Evolutionary conservation across 2,329 filamentous ascomycete genomes (phyloP), one percentile per base, ranked within the genome.

Genomic region (Aspergillus oerlinghausenensis): DNA sequence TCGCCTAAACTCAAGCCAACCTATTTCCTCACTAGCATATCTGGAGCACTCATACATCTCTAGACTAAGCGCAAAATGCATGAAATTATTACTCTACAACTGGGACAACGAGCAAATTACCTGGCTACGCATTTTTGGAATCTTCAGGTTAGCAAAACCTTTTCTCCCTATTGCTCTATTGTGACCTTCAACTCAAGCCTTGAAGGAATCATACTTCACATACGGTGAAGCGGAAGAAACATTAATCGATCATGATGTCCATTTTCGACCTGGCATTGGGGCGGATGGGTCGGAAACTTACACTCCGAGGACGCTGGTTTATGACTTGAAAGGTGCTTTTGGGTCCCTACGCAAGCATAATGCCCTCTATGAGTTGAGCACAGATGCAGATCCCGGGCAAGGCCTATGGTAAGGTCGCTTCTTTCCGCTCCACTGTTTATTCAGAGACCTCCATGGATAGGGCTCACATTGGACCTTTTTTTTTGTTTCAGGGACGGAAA

Each of bases 51-150:
- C 43, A 23, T 23, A 35, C 32, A 4, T 35, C 11, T 35, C 32
- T 35, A 47, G 10, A 17, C 21, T 53, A 32, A 38, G 40, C 56
- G 50, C 52, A 62, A 52, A 17, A 97, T 99, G 94, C 91, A 92
- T 75, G 94, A 99, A 76, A 91, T 97, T 60, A 81, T 99, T 60
- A 97, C 93, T 0, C 80, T 99, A 49, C 94, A 99, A 80, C 86
- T 97, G 58, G 94, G 94, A 47, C 88, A 96, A 71, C 87, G 89
- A 70, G 92, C 89, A 72, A 99, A 99, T 74, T 96, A 97, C 68
- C 79, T 95, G 23, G 92, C 89, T 29, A 95, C 92, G 0, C 94
- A 99, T 77, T 99, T 97, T 74, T 99, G 94, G 94, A 99, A 99
- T 68, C 82, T 89, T 5, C 93, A 96, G 80, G 90, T 90, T 73